A percentile compares a stretch with the other conserved stretches of the same genome.
These are phyloP conservation scores for Penicillium sp. DNA, from an alignment of 2,329 filamentous ascomycete genomes.

Conservation along the genomic window DNA sequence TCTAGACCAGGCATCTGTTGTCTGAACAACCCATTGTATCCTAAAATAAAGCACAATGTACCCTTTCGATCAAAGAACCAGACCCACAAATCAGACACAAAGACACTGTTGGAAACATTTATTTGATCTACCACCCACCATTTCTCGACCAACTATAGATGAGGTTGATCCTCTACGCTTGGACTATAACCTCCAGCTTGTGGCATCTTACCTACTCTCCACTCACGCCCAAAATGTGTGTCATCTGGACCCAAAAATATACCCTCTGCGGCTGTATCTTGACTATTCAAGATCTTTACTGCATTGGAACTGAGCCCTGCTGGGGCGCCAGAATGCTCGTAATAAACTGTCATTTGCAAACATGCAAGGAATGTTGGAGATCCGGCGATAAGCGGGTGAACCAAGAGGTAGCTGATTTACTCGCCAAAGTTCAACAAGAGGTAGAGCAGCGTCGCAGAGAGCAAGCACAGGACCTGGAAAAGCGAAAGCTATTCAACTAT, in stretches of 20 bases:
- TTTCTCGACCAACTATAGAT: too few relatives aligned
- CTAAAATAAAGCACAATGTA: not conserved
- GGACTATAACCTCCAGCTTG: not conserved
- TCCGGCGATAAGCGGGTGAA: conserved; percentile 12
- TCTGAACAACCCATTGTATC: not conserved
- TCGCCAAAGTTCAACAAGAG: not conserved
- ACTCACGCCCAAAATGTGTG: conserved; percentile 22
- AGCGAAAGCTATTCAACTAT: not conserved
- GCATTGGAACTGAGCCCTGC: conserved; percentile 9
- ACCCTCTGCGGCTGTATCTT: conserved; percentile 32
- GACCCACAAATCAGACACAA: not conserved
- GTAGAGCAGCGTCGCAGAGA: not conserved
- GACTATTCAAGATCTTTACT: conserved; percentile 17
- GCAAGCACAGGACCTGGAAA: not conserved
- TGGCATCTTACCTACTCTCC: not conserved
- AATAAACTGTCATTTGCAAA: conserved; percentile 14
- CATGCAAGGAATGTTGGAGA: conserved; percentile 25
- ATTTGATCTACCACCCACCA: not conserved
- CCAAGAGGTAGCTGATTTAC: not conserved
- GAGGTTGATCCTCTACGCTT: too few relatives aligned
- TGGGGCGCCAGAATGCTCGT: conserved; percentile 14
- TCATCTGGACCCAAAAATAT: conserved; percentile 23
- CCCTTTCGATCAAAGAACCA: not conserved
- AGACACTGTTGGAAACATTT: not conserved
- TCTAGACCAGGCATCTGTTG: not conserved